These are phyloP conservation scores for Millerozyma miso DNA, from an alignment of 805 yeast species.

Conservation along the genomic window DNA sequence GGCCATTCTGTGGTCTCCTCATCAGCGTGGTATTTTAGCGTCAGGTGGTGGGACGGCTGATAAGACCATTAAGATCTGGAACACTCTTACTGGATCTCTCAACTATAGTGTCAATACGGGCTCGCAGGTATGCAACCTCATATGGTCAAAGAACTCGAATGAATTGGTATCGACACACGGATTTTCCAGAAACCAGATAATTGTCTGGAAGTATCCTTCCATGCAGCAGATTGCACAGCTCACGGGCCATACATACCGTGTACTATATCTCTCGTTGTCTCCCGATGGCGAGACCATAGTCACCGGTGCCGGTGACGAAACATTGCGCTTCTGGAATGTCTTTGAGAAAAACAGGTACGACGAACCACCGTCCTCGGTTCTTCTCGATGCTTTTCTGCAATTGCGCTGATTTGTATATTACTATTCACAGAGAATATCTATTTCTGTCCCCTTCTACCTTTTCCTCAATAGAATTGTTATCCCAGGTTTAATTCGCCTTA, in stretches of 20 bases:
- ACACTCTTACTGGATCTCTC: constrained; percentile 71
- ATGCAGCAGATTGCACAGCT: constrained; percentile 91
- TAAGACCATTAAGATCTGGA: constrained; percentile 87
- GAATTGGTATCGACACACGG: constrained; percentile 96
- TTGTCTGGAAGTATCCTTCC: constrained; percentile 89
- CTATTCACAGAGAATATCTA: background rate
- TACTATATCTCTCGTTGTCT: constrained; percentile 80
- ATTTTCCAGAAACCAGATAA: constrained; percentile 82
- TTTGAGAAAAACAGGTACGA: constrained; percentile 72
- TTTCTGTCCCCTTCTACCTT: too few relatives aligned
- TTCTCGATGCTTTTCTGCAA: constrained; percentile 72
- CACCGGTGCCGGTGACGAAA: constrained; percentile 98
- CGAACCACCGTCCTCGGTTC: constrained; percentile 55
- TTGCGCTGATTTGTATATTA: constrained; percentile 41
- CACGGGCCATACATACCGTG: constrained; percentile 92
- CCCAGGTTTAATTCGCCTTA: too few relatives aligned
- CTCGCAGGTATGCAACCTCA: constrained; percentile 90
- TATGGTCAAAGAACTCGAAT: constrained; percentile 89
- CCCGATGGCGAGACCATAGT: constrained; percentile 97
- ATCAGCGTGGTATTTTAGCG: constrained; percentile 88
- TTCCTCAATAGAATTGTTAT: too few relatives aligned
- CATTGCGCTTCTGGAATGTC: constrained; percentile 91
- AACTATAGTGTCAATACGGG: constrained; percentile 87
- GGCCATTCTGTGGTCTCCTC: constrained; percentile 97
- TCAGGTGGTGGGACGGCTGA: constrained; percentile 98